Evolutionary conservation across 192 early-diverging fungal genomes (phyloP).

Genomic region (Podila minutissima): DNA sequence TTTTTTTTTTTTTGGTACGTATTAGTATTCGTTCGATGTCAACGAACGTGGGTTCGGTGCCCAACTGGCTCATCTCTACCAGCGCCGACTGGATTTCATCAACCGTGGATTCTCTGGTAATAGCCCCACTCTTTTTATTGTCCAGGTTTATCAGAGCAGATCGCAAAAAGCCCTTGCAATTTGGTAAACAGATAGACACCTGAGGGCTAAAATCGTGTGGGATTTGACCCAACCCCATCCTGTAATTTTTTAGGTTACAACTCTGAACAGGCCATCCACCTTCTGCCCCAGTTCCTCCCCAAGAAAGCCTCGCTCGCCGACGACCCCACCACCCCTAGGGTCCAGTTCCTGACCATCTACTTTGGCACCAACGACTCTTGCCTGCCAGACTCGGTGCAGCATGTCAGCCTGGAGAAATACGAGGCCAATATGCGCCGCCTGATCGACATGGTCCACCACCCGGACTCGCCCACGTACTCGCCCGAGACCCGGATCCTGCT

Average conservation of each 20-base stretch:
- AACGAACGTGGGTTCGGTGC: conserved; percentile 60
- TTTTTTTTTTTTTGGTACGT: conserved; percentile 12
- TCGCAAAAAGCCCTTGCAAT: too few relatives aligned
- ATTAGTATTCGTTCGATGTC: conserved; percentile 20
- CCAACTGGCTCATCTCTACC: conserved; percentile 63
- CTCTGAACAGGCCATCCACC: conserved; percentile 62
- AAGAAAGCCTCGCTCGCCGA: conserved; percentile 1
- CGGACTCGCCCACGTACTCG: conserved; percentile 61
- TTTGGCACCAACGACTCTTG: conserved; percentile 88
- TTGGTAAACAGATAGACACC: too few relatives aligned
- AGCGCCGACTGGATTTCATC: conserved; percentile 77
- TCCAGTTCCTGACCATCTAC: conserved; percentile 76
- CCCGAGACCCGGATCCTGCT: conserved; percentile 72
- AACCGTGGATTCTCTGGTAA: conserved; percentile 85
- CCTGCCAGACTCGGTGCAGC: conserved; percentile 55
- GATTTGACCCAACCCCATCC: too few relatives aligned
- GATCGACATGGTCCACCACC: conserved; percentile 62
- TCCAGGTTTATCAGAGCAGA: too few relatives aligned
- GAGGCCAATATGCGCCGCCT: conserved; percentile 68
- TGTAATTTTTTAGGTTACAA: conserved; percentile 70
- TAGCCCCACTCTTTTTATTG: not conserved
- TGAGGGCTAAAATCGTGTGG: too few relatives aligned
- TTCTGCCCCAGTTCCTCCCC: conserved; percentile 67
- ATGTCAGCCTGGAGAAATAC: conserved; percentile 71
- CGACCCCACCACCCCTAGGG: conserved; percentile 28